These are phyloP conservation scores for Rhododendron simsii DNA, from an alignment of 148 eudicot species.

Conservation along the genomic window DNA sequence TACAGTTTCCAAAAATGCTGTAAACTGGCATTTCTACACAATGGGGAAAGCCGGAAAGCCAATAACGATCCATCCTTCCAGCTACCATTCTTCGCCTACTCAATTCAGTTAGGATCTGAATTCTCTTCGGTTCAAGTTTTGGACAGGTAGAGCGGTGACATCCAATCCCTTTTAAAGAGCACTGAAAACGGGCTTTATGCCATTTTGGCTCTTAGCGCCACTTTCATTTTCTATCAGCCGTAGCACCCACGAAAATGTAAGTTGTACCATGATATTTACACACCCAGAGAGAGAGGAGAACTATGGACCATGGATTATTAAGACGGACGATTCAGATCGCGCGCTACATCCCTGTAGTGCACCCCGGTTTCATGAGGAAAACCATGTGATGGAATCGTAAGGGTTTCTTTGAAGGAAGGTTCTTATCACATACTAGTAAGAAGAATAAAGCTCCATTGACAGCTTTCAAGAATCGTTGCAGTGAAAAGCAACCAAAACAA, in stretches of 20 bases:
- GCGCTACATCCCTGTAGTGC: too few relatives aligned
- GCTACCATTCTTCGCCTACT: background rate
- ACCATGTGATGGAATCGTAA: background rate
- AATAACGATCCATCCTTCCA: background rate
- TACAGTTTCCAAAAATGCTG: too few relatives aligned
- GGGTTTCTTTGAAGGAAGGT: constrained; percentile 1
- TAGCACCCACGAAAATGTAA: background rate
- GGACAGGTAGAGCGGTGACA: too few relatives aligned
- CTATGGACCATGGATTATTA: background rate
- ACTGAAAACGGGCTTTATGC: background rate
- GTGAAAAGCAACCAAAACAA: constrained; percentile 10
- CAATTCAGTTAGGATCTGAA: too few relatives aligned
- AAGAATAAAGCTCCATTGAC: background rate
- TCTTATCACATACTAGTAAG: background rate
- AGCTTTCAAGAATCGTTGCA: background rate
- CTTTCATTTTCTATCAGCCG: background rate
- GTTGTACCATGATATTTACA: too few relatives aligned
- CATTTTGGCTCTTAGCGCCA: background rate
- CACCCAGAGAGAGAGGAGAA: too few relatives aligned
- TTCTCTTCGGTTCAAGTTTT: too few relatives aligned
- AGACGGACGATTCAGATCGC: background rate
- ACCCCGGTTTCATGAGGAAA: background rate
- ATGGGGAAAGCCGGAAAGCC: too few relatives aligned
- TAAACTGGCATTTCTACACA: background rate
- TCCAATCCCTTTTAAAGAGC: background rate